These are phyloP conservation scores for Ochromonas danica DNA, from an alignment of 108 stramenopile species.

Conservation along the genomic window DNA sequence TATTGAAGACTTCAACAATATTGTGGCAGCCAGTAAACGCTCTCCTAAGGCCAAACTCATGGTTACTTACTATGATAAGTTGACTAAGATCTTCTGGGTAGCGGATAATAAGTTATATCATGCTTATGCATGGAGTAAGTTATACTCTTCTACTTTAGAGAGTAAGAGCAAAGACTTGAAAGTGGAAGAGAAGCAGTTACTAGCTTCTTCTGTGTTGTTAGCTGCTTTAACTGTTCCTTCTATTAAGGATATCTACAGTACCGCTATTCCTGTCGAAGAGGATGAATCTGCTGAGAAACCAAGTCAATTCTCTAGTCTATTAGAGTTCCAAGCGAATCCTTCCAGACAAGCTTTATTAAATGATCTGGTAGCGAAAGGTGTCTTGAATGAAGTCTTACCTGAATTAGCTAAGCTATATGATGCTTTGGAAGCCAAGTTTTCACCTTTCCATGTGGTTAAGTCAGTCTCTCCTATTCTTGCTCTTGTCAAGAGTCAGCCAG, in stretches of 20 bases:
- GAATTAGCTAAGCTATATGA: background rate
- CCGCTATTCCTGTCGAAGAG: background rate
- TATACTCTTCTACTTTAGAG: constrained; percentile 79
- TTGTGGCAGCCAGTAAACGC: constrained; percentile 79
- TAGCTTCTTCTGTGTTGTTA: constrained; percentile 80
- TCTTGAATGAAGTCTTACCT: background rate
- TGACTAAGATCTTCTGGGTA: constrained; percentile 94
- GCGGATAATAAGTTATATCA: constrained; percentile 94
- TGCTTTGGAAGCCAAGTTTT: background rate
- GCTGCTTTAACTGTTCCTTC: constrained; percentile 63
- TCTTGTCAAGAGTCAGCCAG: background rate
- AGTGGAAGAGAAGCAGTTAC: constrained; percentile 66
- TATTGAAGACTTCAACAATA: constrained; percentile 83
- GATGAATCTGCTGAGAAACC: background rate
- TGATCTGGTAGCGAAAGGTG: background rate
- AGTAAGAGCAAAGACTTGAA: constrained; percentile 78
- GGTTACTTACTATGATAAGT: constrained; percentile 95
- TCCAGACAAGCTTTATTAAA: constrained; percentile 8
- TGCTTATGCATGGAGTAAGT: constrained; percentile 94
- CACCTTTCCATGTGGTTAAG: background rate
- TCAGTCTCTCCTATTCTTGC: background rate
- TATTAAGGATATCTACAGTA: background rate
- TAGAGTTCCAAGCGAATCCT: constrained; percentile 33
- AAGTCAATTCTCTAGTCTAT: background rate
- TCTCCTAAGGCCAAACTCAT: constrained; percentile 89